Evolutionary conservation across 805 yeast genomes (phyloP).

Genomic region (Danielia oregonensis): DNA sequence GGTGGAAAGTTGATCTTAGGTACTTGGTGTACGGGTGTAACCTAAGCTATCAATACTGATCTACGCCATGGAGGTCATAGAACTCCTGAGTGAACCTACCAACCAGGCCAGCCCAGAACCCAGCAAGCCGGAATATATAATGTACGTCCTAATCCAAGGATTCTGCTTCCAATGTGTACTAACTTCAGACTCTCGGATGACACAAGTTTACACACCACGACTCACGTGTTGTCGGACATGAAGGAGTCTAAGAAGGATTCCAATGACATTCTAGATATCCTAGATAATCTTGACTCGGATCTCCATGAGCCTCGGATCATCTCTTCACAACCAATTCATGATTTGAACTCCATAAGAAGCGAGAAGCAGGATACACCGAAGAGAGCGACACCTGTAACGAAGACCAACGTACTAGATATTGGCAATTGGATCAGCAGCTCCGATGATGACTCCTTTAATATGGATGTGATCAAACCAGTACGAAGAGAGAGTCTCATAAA

Average conservation of each 20-base stretch:
- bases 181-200: slow-evolving; percentile 6
- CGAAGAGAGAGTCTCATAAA: background rate
- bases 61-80: slow-evolving; percentile 11
- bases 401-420: slow-evolving; percentile 11
- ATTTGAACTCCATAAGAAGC: no score
- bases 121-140: slow-evolving; percentile 4
- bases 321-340: no score
- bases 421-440: slow-evolving; percentile 17
- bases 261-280: no score
- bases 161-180: background rate
- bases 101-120: background rate
- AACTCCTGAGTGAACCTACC: slow-evolving; percentile 13
- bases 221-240: no score
- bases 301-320: no score
- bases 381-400: background rate
- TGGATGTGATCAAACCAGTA: background rate
- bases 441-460: slow-evolving; percentile 13
- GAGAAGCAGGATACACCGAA: no score
- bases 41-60: background rate
- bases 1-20: slow-evolving; percentile 10
- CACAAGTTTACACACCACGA: background rate
- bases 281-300: no score
- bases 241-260: no score
- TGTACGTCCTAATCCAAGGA: slow-evolving; percentile 7
- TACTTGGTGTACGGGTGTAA: slow-evolving; percentile 5